Conservation (phyloP, 148 eudicot species). For the Camellia lanceoleosa region DNA sequence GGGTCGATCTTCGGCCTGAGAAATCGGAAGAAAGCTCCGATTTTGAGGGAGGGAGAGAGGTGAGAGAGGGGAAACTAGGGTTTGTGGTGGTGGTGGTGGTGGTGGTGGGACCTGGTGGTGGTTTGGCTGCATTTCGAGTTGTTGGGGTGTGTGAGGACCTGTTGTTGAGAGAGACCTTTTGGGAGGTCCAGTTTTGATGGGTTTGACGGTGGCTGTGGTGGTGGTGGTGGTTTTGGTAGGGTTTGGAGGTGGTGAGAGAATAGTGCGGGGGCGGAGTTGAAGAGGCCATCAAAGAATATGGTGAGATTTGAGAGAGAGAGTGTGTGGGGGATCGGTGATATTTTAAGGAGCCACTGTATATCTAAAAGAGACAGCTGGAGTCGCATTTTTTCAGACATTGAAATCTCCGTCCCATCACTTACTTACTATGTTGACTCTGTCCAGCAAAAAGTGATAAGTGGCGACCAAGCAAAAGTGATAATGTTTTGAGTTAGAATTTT, state of each 20-base stretch:
- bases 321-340: not conserved
- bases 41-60: slow-evolving; percentile 29
- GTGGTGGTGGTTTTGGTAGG: slow-evolving; percentile 47
- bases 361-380: not conserved
- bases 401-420: not conserved
- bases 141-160: slow-evolving; percentile 13
- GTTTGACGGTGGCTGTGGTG: slow-evolving; percentile 21
- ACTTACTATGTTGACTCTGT: not conserved
- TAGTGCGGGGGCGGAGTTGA: slow-evolving; percentile 69
- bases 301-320: not conserved
- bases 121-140: slow-evolving; percentile 18
- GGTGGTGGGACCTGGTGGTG: slow-evolving; percentile 21
- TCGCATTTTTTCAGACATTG: not conserved
- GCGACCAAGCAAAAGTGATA: no score
- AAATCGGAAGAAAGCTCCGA: slow-evolving; percentile 61
- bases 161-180: slow-evolving; percentile 29
- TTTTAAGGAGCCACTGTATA: not conserved
- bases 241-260: slow-evolving; percentile 53
- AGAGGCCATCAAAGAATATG: slow-evolving; percentile 55
- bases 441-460: no score
- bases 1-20: slow-evolving; percentile 74
- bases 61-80: slow-evolving; percentile 21
- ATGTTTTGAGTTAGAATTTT: no score
- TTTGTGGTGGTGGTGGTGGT: slow-evolving; percentile 20
- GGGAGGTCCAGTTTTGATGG: slow-evolving; percentile 35